Base-by-base conservation (phyloP, 2,329 filamentous ascomycete species). In the Fusarium sambucinum region DNA sequence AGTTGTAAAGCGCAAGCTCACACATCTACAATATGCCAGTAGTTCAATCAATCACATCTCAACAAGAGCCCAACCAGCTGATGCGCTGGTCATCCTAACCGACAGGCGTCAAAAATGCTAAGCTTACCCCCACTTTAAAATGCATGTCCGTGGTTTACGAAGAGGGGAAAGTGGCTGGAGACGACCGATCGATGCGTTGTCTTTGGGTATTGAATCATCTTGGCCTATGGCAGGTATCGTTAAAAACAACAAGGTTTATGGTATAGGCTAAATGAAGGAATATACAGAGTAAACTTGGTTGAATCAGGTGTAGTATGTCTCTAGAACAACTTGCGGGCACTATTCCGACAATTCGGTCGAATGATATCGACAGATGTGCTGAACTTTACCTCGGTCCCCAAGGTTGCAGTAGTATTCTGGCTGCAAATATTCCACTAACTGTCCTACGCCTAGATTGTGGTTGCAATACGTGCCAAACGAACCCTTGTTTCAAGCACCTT, bases 401-500 rank as follows among this genome's bases (percentile, higher is more conserved):
- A 38, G 10, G 12, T 27, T 29, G 19, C 33, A 19, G 17, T 14
- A 46, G n/a, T 14, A 38, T 35, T 4, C 33, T 23, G 14, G 17
- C 19, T 16, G 23, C 13, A 19, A 21, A 35, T n/a, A 47, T 19
- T n/a, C 30, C 14, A 61, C 46, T n/a, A 38, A 59, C 25, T 33
- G 25, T 14, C 21, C 30, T 14, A 47, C 29, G 33, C 29, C 23
- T 13, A 17, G 19, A 33, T 33, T 21, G 37, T 47, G 45, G 47
- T 41, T 19, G n/a, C 32, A 38, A 27, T 25, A 17, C 35, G 32
- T 45, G 29, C 14, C 32, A 44, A 29, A 44, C 21, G 23, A 33
- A 47, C 62, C 60, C 60, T 63, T 65, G 32, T 21, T 53, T 52
- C 59, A 47, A 32, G 11, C 23, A 29, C 21, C n/a, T 29, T n/a